Evolutionary conservation across 169 alveolate genomes (phyloP), one percentile per base, ranked within the genome.

Genomic region (Cryptosporidium andersoni): DNA sequence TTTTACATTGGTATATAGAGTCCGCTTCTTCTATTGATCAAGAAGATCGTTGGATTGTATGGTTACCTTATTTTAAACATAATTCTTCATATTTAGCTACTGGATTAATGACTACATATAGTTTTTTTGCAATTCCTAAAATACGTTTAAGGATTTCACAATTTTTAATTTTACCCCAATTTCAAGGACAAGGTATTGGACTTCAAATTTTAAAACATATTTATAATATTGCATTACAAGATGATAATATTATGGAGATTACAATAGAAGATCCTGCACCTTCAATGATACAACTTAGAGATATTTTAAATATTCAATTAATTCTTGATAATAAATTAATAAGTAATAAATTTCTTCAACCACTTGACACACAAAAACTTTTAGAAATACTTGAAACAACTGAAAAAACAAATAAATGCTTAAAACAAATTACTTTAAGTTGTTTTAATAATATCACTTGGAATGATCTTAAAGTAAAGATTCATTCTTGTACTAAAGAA

Each of bases 191-290:
- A 51, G 95, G 95, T 37, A 58, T 91, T 53, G 95, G 95, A 2
- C 64, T 81, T 74, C 64, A 67, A 25, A 89, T 91, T 11, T 52
- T 91, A 55, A 92, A 91, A 64, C 74, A 80, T 42, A 91, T 91
- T 7, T 91, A 91, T 51, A 80, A 80, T 53, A 39, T 82, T 80
- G 92, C 94, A 3, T 91, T 91, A 5, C 74, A 89, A 34, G 93
- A 91, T 66, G 64, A 80, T 1, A 81, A 88, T 39, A 88, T 91
- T 39, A 82, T 89, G 62, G 94, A 91, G 64, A 89, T 91, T 51
- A 91, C 95, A 0, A 94, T 91, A 12, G 95, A 91, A 85, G 95
- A 91, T 49, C 95, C 95, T 51, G 91, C 95, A 2, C 88, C 62
- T 12, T 81, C 94, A 9, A 91, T 91, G 81, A 80, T 89, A n/a